Evolutionary conservation across 2,329 filamentous ascomycete species (phyloP), one percentile per base, ranked within the genome.

Genomic region (Helotiales sp.): DNA sequence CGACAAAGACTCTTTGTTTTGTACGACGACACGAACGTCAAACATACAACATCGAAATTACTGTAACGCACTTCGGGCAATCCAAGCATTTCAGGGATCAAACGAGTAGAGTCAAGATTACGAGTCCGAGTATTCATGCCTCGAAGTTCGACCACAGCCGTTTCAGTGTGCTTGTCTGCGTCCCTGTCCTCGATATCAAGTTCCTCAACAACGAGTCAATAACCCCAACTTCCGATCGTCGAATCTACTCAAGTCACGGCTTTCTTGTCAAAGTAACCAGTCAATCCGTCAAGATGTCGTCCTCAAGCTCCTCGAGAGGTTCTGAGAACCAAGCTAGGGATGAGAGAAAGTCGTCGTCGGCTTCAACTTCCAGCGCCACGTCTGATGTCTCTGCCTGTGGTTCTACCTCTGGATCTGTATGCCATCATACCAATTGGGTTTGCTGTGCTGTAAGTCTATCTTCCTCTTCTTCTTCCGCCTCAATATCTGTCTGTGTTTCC

Each of bases 371-470:
- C 17, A 45, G 40, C 17, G 6, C 17, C 17, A 2, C 4, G 10
- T 57, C 54, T 1, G 32, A 24, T 15, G 32, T 30, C 20, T 34
- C 54, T 7, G 6, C 17, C 32, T 34, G 17, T 4, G 40, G 10
- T 11, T 45, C 40, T n/a, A n/a, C n/a, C n/a, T n/a, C n/a, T n/a
- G n/a, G n/a, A 2, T 45, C 40, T 20, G 40, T 6, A 43, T 5
- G 30, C n/a, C 32, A 57, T 20, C 54, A 57, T 40, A 57, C 20
- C 32, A 57, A 57, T 37, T 57, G 54, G 54, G 32, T 57, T 1
- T 57, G 54, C 32, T 57, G 54, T 40, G 32, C 32, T 20, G 54
- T 57, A 24, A 10, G 32, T 40, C 22, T 15, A 20, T 13, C 13
- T 24, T 32, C 49, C 49, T 28, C 26, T 54, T 10, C 22, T 50